phyloP scores from a whole-genome alignment of 192 early-diverging fungal species.

The Podila epigama region DNA sequence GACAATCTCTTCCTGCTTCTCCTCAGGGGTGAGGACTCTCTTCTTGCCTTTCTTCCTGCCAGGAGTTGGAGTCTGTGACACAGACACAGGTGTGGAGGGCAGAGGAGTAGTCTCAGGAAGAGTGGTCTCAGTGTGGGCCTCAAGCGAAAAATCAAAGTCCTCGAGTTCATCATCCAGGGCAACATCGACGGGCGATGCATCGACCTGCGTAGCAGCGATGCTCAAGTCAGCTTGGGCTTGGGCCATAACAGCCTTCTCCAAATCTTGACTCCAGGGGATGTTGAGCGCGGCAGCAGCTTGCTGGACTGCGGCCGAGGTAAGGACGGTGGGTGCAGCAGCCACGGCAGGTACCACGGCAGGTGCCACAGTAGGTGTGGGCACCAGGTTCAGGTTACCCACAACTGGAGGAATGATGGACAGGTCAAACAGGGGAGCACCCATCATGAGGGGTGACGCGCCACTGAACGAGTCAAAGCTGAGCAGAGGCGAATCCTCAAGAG shows the following conservation, averaged over 20 bases:
- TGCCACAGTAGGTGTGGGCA: not conserved
- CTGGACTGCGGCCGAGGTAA: constrained; percentile 44
- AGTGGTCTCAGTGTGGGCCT: not conserved
- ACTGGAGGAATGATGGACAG: constrained; percentile 16
- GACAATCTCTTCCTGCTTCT: constrained; percentile 52
- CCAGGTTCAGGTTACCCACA: not conserved
- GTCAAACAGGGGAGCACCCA: constrained; percentile 31
- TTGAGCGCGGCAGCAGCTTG: constrained; percentile 48
- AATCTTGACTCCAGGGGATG: constrained; percentile 40
- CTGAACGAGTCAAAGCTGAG: constrained; percentile 46
- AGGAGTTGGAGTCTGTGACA: not conserved
- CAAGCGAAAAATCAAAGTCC: constrained; percentile 9
- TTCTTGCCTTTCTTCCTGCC: constrained; percentile 28
- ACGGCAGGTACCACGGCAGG: not conserved
- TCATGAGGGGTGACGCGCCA: constrained; percentile 1
- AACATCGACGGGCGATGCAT: constrained; percentile 11
- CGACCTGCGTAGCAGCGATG: constrained; percentile 3
- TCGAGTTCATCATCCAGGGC: constrained; percentile 15
- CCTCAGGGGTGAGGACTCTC: constrained; percentile 33
- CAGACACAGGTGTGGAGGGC: not conserved
- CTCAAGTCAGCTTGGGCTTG: constrained; percentile 21
- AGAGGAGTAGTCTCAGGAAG: not conserved
- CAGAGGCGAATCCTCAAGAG: constrained; percentile 34
- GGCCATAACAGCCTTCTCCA: constrained; percentile 43
- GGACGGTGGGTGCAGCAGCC: not conserved